Evolutionary conservation across 2,329 filamentous ascomycete species (phyloP).

Genomic region (Ophiostoma perfectum): DNA sequence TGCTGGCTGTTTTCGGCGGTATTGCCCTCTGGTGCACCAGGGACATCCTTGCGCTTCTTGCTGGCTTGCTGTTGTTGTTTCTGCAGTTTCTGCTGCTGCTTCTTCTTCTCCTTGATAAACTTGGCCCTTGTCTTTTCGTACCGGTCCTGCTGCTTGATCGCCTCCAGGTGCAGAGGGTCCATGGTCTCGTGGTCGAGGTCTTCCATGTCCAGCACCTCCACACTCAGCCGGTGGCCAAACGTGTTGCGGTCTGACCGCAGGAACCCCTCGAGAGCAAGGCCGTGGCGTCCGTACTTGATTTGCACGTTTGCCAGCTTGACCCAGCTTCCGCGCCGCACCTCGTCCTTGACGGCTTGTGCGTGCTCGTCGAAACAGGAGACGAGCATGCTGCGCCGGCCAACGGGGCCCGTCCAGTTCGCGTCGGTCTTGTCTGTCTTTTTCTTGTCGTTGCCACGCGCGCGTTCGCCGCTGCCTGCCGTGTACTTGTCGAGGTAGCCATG

Average conservation of each 20-base stretch:
- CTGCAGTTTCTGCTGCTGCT: neutral
- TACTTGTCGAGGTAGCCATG: slow-evolving; percentile 47
- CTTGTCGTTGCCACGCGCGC: neutral
- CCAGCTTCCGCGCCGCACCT: slow-evolving; percentile 56
- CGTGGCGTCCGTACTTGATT: slow-evolving; percentile 52
- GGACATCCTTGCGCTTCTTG: slow-evolving; percentile 35
- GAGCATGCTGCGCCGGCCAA: slow-evolving; percentile 64
- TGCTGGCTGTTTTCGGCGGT: slow-evolving; percentile 15
- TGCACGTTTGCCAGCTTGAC: slow-evolving; percentile 67
- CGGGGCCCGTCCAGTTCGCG: slow-evolving; percentile 63
- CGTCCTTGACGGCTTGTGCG: slow-evolving; percentile 49
- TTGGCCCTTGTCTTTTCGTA: slow-evolving; percentile 47
- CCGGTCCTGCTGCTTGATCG: slow-evolving; percentile 57
- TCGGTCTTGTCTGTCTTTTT: slow-evolving; percentile 11
- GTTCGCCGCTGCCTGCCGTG: neutral
- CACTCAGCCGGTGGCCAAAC: neutral
- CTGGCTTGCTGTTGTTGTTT: slow-evolving; percentile 36
- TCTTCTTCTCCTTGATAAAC: slow-evolving; percentile 1
- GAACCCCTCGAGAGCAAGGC: slow-evolving; percentile 61
- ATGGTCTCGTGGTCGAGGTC: slow-evolving; percentile 34
- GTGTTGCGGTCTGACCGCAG: slow-evolving; percentile 53
- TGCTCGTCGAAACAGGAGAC: slow-evolving; percentile 68
- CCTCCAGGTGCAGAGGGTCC: slow-evolving; percentile 48
- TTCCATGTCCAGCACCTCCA: slow-evolving; percentile 23
- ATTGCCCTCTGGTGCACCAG: slow-evolving; percentile 16